Evolutionary conservation across 768 basidiomycete genomes (phyloP).

Genomic region (Boletus rubescentipes): DNA sequence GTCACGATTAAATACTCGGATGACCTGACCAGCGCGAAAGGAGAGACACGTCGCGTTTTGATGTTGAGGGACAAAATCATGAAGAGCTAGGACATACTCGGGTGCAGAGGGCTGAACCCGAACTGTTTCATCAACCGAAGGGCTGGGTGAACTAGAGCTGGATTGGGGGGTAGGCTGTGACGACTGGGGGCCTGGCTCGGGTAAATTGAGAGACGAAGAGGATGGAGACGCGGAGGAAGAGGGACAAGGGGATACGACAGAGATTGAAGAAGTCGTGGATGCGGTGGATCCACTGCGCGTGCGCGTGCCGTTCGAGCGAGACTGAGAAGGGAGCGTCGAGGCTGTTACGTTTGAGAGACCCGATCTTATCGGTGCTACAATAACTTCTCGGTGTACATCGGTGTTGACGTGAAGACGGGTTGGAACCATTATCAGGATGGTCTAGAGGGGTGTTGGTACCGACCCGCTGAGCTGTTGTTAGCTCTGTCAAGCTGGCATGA

Average conservation of each 20-base stretch:
- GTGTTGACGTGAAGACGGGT: conserved; percentile 50
- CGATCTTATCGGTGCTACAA: conserved; percentile 33
- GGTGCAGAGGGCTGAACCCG: conserved; percentile 38
- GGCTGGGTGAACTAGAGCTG: conserved; percentile 39
- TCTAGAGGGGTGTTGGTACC: not conserved
- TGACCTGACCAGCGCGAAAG: conserved; percentile 88
- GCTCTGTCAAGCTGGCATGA: conserved; percentile 9
- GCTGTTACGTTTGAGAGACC: conserved; percentile 31
- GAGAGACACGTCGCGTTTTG: conserved; percentile 78
- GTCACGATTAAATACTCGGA: conserved; percentile 88
- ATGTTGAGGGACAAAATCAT: conserved; percentile 79
- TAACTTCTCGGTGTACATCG: conserved; percentile 35
- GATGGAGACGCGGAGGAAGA: conserved; percentile 50
- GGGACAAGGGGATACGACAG: conserved; percentile 53
- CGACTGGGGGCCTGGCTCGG: conserved; percentile 34
- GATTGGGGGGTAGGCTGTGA: conserved; percentile 10
- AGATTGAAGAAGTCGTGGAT: conserved; percentile 56
- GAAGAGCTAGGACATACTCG: conserved; percentile 88
- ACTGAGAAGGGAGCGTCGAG: conserved; percentile 16
- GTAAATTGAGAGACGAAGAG: conserved; percentile 48
- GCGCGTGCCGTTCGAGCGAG: conserved; percentile 26
- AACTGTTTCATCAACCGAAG: conserved; percentile 49
- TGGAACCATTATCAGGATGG: conserved; percentile 39
- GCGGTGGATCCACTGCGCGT: conserved; percentile 53
- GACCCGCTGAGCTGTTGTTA: conserved; percentile 3